Evolutionary conservation across 169 alveolate genomes (phyloP).

Genomic region (Eimeria sp.): DNA sequence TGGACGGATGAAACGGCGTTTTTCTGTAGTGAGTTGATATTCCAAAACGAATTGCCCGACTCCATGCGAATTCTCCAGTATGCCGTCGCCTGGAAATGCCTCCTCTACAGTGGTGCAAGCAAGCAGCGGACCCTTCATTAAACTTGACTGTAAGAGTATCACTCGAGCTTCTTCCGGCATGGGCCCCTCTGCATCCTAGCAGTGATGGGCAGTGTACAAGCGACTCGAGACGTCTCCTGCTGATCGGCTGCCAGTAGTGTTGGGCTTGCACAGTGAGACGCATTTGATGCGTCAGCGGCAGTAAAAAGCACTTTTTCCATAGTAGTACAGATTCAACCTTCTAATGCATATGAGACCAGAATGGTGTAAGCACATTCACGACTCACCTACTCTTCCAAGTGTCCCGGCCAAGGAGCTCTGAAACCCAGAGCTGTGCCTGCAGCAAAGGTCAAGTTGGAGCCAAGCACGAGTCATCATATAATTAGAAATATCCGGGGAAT

Average conservation of each 20-base stretch:
- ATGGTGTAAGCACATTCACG: neutral
- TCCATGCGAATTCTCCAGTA: neutral
- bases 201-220: constrained; percentile 26
- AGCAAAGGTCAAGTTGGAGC: neutral
- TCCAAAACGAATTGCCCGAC: neutral
- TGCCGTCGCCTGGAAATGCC: neutral
- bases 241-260: neutral
- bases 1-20: neutral
- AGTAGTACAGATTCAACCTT: neutral
- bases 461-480: neutral
- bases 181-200: constrained; percentile 2
- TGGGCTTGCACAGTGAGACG: neutral
- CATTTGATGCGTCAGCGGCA: constrained; percentile 10
- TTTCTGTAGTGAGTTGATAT: neutral
- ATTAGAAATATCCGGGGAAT: neutral
- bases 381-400: neutral
- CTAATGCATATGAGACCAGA: neutral
- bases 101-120: neutral
- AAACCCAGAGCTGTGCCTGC: neutral
- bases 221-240: constrained; percentile 9
- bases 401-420: neutral
- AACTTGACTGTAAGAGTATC: neutral
- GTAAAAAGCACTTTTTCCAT: neutral
- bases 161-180: neutral
- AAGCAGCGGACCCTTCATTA: neutral